Conservation (phyloP, 768 basidiomycete genomes). For the Ramaria sp. region DNA sequence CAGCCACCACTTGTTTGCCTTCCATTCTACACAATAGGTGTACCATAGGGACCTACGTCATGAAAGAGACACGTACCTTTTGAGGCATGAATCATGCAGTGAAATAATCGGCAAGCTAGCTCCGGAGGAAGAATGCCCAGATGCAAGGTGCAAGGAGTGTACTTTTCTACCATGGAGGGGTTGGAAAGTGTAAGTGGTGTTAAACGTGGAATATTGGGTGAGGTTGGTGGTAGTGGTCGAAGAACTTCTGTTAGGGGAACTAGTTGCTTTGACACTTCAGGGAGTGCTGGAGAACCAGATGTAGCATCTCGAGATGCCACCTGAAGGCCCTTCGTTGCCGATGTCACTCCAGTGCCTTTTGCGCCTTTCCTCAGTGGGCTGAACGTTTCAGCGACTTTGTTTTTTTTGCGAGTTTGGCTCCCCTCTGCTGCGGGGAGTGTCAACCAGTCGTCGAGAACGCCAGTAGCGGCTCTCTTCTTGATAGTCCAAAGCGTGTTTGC, state of each 20-base stretch:
- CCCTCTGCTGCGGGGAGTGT: slow-evolving; percentile 15
- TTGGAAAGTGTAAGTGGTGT: slow-evolving; percentile 54
- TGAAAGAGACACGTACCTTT: slow-evolving; percentile 14
- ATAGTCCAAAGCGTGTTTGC: slow-evolving; percentile 27
- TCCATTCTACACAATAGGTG: slow-evolving; percentile 32
- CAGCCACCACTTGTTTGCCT: slow-evolving; percentile 75
- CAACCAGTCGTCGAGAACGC: slow-evolving; percentile 48
- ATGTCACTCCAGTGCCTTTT: too few relatives aligned
- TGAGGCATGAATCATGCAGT: slow-evolving; percentile 56
- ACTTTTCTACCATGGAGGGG: slow-evolving; percentile 50
- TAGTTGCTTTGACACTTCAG: slow-evolving; percentile 19
- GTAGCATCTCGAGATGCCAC: not conserved
- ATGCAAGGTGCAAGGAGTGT: slow-evolving; percentile 72
- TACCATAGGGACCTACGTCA: not conserved
- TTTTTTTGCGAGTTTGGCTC: slow-evolving; percentile 16
- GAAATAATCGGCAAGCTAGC: slow-evolving; percentile 65
- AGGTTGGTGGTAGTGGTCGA: slow-evolving; percentile 33
- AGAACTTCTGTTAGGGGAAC: slow-evolving; percentile 48
- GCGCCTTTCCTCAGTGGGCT: not conserved
- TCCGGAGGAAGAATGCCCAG: slow-evolving; percentile 57
- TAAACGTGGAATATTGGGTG: slow-evolving; percentile 26
- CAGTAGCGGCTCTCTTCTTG: slow-evolving; percentile 29
- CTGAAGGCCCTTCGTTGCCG: not conserved
- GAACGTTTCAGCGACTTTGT: not conserved
- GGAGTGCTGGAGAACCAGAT: slow-evolving; percentile 9